Base-by-base conservation (phyloP, 2,329 filamentous ascomycete genomes). In the Pseudogymnoascus sp. region DNA sequence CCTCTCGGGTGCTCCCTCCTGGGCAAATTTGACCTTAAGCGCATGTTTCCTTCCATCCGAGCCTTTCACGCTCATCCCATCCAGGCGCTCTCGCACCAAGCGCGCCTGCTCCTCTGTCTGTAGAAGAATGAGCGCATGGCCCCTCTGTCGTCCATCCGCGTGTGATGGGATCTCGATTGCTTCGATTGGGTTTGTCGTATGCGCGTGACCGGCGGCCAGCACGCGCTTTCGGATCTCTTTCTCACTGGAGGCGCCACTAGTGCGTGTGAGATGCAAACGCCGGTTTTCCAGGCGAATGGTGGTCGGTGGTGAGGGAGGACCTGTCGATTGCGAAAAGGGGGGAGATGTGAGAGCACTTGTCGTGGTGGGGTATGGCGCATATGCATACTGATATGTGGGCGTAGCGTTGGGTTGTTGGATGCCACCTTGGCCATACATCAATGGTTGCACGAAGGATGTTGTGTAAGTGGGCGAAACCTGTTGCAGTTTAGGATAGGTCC, bases 371-470 rank as follows among this genome's bases (percentile, higher is more conserved):
- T 55, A 55, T 4, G 49, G 49, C 28, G 49, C 49, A 18, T 55
- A 55, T 55, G 49, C 28, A 55, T 55, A 55, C 28, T 55, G 49
- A 55, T 55, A 55, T 55, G 49, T 33, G 49, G 49, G 49, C n/a
- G 49, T 21, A 16, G n/a, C 28, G 28, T 33, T 55, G 9, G n/a
- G 49, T n/a, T 55, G 49, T 14, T 55, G 49, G 49, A 55, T 55
- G 16, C 49, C 49, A 21, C 49, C 28, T 55, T 35, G 49, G 28
- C 49, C 49, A 55, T 55, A 55, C 49, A 55, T 55, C 49, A 55
- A 55, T 33, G 49, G 49, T 55, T 55, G 49, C 28, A 55, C 49
- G 11, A 55, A 55, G 16, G 49, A 33, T 33, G 49, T 35, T 18
- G 49, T 35, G 49, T 55, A 55, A 55, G 49, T 55, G 16, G 49